These are phyloP conservation scores for Saccharomyces paradoxus DNA, from an alignment of 805 yeast genomes.

Conservation along the genomic window DNA sequence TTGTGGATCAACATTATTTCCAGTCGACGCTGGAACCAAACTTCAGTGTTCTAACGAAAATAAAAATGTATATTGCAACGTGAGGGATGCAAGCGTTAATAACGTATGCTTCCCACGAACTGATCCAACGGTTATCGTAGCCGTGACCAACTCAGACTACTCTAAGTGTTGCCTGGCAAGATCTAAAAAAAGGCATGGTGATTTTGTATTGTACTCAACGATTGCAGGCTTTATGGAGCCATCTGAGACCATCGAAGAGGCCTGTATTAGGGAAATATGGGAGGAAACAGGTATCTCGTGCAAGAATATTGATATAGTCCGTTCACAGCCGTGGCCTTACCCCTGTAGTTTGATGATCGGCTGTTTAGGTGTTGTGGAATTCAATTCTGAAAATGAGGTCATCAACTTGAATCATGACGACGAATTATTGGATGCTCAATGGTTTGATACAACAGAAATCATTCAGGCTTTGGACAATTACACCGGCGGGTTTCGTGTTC, in stretches of 20 bases:
- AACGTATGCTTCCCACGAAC: conserved; percentile 88
- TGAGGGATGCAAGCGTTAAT: conserved; percentile 42
- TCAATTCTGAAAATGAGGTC: conserved; percentile 53
- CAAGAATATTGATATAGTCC: conserved; percentile 47
- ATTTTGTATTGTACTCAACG: conserved; percentile 57
- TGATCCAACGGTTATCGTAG: conserved; percentile 81
- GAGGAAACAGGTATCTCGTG: conserved; percentile 87
- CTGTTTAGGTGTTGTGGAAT: conserved; percentile 71
- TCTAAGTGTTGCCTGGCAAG: conserved; percentile 63
- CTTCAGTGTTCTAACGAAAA: conserved; percentile 37
- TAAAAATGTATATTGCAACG: conserved; percentile 25
- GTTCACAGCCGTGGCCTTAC: conserved; percentile 96
- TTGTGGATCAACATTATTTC: conserved; percentile 61
- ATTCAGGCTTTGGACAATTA: conserved; percentile 31
- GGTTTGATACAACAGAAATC: conserved; percentile 62
- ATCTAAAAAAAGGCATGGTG: conserved; percentile 48
- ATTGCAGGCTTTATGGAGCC: conserved; percentile 97
- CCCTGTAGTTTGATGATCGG: conserved; percentile 93
- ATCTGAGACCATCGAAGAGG: conserved; percentile 82
- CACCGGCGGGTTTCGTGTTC: conserved; percentile 15
- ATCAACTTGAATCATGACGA: conserved; percentile 75
- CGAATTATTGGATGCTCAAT: conserved; percentile 76
- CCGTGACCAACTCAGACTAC: conserved; percentile 55
- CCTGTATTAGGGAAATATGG: conserved; percentile 84
- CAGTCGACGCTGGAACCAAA: conserved; percentile 63